These are phyloP conservation scores for Trichocladium uniseriatum DNA, from an alignment of 495 filamentous ascomycete genomes.

Conservation along the genomic window DNA sequence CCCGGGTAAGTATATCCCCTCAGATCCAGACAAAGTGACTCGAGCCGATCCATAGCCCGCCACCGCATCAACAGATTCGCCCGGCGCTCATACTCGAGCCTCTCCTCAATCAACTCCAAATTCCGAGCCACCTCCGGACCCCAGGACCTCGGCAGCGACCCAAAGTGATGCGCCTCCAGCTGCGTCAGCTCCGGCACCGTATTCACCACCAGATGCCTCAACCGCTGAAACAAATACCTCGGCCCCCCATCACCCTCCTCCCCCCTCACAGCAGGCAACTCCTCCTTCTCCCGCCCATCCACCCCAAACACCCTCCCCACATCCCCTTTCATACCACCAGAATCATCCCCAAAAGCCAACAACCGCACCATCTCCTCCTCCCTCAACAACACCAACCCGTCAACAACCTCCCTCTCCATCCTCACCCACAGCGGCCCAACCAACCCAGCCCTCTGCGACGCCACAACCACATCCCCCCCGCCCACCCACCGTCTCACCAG, in stretches of 20 bases:
- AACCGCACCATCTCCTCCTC: not conserved
- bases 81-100: conserved; percentile 2
- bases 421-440: not conserved
- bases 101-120: not conserved
- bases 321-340: not conserved
- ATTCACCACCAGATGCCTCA: conserved; percentile 3
- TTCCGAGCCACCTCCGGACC: not conserved
- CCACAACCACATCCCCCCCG: not conserved
- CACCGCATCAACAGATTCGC: conserved; percentile 9
- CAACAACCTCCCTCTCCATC: not conserved
- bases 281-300: conserved; percentile 1
- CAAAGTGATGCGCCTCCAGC: not conserved
- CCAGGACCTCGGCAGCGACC: not conserved
- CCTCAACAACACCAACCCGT: not conserved
- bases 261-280: not conserved
- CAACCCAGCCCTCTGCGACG: not conserved
- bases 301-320: not conserved
- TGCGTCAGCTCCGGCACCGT: not conserved
- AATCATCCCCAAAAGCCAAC: conserved; percentile 3
- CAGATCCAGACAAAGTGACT: conserved; percentile 16
- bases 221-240: not conserved
- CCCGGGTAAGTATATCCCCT: not conserved
- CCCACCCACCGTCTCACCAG: conserved; percentile 2
- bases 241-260: not conserved
- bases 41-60: conserved; percentile 3